Percentiles rank a stretch among this genome's conserved stretches.
phyloP scores from a whole-genome alignment of 2,329 filamentous ascomycete genomes.

The Atkinsonella hypoxylon region DNA sequence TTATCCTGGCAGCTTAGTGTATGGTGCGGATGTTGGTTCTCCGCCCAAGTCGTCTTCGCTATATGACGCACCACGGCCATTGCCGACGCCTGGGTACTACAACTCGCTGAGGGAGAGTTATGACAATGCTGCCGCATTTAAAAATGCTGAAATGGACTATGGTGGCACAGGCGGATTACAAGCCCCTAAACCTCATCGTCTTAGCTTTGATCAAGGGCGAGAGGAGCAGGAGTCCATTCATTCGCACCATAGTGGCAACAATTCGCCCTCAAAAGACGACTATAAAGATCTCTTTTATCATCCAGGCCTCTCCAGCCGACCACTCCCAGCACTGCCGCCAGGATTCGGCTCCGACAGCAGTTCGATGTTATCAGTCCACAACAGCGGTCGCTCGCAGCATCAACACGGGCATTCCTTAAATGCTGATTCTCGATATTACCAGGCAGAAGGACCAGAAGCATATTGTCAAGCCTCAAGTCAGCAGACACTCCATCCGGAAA shows the following conservation, averaged over 20 bases:
- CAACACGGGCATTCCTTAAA: slow-evolving; percentile 39
- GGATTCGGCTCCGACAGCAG: slow-evolving; percentile 50
- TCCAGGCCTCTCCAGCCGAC: slow-evolving; percentile 60
- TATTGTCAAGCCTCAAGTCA: slow-evolving; percentile 28
- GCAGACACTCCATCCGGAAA: slow-evolving; percentile 39
- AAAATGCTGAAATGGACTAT: slow-evolving; percentile 67
- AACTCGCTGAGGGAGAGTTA: slow-evolving; percentile 16
- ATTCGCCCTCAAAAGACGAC: slow-evolving; percentile 58
- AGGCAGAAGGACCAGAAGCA: slow-evolving; percentile 35
- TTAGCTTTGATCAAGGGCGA: slow-evolving; percentile 78
- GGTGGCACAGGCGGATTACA: slow-evolving; percentile 83
- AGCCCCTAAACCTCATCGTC: slow-evolving; percentile 57
- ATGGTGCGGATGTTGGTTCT: slow-evolving; percentile 35
- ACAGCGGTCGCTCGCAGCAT: slow-evolving; percentile 27
- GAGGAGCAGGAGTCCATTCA: slow-evolving; percentile 59
- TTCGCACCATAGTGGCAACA: slow-evolving; percentile 45
- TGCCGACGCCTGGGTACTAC: slow-evolving; percentile 33
- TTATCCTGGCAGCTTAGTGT: slow-evolving; percentile 41
- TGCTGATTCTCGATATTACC: slow-evolving; percentile 29
- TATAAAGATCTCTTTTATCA: slow-evolving; percentile 92
- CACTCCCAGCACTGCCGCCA: slow-evolving; percentile 48
- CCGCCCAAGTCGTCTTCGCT: slow-evolving; percentile 25
- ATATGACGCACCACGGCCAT: slow-evolving; percentile 33
- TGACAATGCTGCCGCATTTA: slow-evolving; percentile 28
- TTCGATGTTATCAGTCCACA: slow-evolving; percentile 36